Evolutionary conservation across 331 rosid species (phyloP).

Genomic region (Quercus tomentella): DNA sequence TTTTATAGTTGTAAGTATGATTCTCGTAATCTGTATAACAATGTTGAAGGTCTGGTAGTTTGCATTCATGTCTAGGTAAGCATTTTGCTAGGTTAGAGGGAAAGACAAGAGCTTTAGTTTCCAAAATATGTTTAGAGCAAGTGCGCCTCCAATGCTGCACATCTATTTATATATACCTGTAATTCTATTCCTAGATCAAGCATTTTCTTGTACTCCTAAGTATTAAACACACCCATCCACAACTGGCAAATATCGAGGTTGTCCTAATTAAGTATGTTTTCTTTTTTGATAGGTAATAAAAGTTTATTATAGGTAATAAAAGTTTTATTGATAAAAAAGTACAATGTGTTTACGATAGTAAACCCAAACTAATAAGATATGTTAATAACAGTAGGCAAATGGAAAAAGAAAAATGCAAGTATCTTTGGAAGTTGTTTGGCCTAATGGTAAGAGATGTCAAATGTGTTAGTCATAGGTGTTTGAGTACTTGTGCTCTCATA

Average conservation of each 20-base stretch:
- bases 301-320: too few species aligned
- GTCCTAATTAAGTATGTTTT: background rate
- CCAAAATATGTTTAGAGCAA: background rate
- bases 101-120: background rate
- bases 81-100: background rate
- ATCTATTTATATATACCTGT: background rate
- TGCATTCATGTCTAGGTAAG: background rate
- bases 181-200: background rate
- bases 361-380: background rate
- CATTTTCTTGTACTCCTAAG: background rate
- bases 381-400: background rate
- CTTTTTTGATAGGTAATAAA: too few species aligned
- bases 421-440: background rate
- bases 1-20: background rate
- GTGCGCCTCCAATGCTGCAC: background rate
- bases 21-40: background rate
- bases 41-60: background rate
- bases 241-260: background rate
- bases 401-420: background rate
- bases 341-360: too few species aligned
- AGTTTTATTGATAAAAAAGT: too few species aligned
- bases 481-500: background rate
- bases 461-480: background rate
- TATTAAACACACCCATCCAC: background rate
- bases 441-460: background rate